Percentiles rank a stretch among this genome's conserved stretches.
Evolutionary conservation across 495 filamentous ascomycete species (phyloP).

Genomic region (Collariella sp.): DNA sequence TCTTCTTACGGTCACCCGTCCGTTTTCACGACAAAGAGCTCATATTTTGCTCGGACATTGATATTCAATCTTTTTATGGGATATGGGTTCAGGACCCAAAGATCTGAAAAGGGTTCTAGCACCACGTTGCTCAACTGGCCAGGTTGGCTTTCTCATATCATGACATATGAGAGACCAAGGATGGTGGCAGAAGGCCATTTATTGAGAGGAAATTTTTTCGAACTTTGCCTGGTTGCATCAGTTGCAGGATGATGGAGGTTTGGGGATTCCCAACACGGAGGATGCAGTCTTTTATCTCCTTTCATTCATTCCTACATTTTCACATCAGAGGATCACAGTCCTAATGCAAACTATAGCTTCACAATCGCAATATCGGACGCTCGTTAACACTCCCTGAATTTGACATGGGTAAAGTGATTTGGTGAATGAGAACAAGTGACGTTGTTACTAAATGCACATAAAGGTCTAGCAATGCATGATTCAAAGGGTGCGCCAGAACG

Average conservation of each 20-base stretch:
- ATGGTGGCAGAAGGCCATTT: background rate
- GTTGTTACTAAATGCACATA: no score
- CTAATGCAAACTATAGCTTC: background rate
- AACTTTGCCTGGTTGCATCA: background rate
- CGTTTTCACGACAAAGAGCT: background rate
- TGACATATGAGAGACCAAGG: background rate
- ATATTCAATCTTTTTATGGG: background rate
- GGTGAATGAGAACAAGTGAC: no score
- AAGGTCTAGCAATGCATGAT: no score
- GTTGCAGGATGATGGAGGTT: background rate
- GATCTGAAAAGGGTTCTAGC: background rate
- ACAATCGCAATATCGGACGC: background rate
- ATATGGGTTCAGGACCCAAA: background rate
- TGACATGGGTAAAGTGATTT: background rate
- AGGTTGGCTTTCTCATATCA: background rate
- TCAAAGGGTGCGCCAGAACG: no score
- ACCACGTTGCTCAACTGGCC: background rate
- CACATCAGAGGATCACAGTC: background rate
- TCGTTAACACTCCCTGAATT: background rate
- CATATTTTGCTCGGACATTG: background rate
- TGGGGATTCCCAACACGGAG: slow-evolving; percentile 2
- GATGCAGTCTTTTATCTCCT: background rate
- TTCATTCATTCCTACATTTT: background rate
- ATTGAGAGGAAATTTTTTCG: background rate
- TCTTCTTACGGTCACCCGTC: background rate